These are phyloP conservation scores for Candida fluviatilis DNA, from an alignment of 805 yeast species.

Conservation along the genomic window DNA sequence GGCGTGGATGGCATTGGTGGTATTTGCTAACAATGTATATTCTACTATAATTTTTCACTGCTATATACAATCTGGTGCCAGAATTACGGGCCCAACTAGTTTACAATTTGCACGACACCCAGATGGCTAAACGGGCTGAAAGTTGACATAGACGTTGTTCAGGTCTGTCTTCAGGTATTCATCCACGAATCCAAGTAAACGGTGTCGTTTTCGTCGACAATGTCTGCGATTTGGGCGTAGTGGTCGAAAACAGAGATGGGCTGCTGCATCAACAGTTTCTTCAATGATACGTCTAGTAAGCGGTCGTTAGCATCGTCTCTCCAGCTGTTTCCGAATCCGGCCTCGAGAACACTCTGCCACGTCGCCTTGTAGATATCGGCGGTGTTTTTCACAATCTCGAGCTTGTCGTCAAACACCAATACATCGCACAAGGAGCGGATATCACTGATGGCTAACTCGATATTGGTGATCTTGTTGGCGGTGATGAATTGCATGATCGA, in stretches of 20 bases:
- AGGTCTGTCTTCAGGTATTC: too few species aligned
- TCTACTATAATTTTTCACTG: too few species aligned
- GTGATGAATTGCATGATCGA: slow-evolving; percentile 73
- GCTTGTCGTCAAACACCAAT: slow-evolving; percentile 76
- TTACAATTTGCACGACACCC: not conserved
- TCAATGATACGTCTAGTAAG: not conserved
- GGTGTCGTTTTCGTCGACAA: slow-evolving; percentile 23
- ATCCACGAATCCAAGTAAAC: slow-evolving; percentile 35
- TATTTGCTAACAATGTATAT: not conserved
- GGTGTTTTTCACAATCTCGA: slow-evolving; percentile 55
- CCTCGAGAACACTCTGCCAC: slow-evolving; percentile 73
- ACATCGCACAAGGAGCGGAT: slow-evolving; percentile 85
- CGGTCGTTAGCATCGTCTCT: slow-evolving; percentile 5
- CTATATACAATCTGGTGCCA: too few species aligned
- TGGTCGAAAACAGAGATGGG: slow-evolving; percentile 29
- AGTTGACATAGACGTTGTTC: not conserved
- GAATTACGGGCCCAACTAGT: too few species aligned
- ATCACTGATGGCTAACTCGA: slow-evolving; percentile 70
- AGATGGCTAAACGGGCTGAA: not conserved
- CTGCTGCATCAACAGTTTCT: slow-evolving; percentile 1
- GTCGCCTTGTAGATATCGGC: slow-evolving; percentile 73
- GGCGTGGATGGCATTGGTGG: slow-evolving; percentile 9
- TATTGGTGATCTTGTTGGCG: slow-evolving; percentile 70
- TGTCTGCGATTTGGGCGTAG: slow-evolving; percentile 24
- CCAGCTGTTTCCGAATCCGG: slow-evolving; percentile 47